Percentiles rank a stretch among this genome's conserved stretches.
Conservation (phyloP, 352 stramenopile genomes). For the Globisporangium sylvaticum region DNA sequence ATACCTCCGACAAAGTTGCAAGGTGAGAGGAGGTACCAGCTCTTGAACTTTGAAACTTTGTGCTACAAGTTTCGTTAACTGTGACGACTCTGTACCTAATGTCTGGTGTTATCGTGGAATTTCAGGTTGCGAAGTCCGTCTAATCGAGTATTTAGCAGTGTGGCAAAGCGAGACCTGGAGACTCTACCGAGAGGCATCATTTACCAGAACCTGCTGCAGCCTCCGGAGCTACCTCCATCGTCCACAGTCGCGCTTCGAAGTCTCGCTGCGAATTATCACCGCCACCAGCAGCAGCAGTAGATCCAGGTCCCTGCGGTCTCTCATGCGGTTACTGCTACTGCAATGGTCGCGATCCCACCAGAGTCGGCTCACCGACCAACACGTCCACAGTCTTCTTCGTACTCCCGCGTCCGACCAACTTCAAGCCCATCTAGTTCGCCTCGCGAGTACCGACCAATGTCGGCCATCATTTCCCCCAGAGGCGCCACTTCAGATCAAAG, state of each 20-base stretch:
- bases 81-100: not conserved
- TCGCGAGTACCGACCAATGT: not conserved
- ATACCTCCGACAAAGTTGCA: not conserved
- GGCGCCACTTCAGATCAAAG: not conserved
- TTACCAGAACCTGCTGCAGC: conserved; percentile 25
- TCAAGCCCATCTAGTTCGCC: not conserved
- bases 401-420: not conserved
- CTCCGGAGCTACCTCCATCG: conserved; percentile 20
- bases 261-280: conserved; percentile 8
- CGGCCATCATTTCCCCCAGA: not conserved
- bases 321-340: not conserved
- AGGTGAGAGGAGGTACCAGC: not conserved
- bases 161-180: conserved; percentile 1
- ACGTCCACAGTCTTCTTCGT: conserved; percentile 5
- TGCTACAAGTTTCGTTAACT: not conserved
- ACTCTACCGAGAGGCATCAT: conserved; percentile 20
- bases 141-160: not conserved
- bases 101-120: not conserved
- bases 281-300: not conserved
- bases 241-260: conserved; percentile 14
- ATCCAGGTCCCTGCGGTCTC: not conserved
- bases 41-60: not conserved
- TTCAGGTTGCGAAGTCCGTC: not conserved
- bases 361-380: not conserved
- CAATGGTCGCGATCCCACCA: not conserved